A percentile compares a stretch with the other conserved stretches of the same genome.
These are phyloP conservation scores for Fragaria vesca DNA, from an alignment of 306 rosid genomes.

Conservation along the genomic window DNA sequence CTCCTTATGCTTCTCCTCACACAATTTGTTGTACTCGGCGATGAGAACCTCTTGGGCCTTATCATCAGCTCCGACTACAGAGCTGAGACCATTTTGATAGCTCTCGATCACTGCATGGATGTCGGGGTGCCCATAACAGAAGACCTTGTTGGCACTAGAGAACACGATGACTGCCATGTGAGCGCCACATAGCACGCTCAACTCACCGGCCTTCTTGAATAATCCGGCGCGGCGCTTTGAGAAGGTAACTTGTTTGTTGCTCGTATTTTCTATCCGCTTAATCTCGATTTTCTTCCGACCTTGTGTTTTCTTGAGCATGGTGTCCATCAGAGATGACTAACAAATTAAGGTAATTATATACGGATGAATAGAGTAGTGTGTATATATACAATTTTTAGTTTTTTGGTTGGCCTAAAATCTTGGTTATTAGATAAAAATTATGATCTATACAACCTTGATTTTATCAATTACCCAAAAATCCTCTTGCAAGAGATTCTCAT, in stretches of 20 bases:
- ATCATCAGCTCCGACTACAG: background rate
- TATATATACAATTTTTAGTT: background rate
- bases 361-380: background rate
- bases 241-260: slow-evolving; percentile 15
- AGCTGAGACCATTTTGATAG: background rate
- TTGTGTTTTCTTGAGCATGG: slow-evolving; percentile 7
- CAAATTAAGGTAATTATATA: background rate
- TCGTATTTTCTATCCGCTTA: slow-evolving; percentile 1
- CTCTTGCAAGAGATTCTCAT: background rate
- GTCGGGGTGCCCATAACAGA: slow-evolving; percentile 10
- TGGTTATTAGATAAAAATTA: background rate
- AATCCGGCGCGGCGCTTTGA: slow-evolving; percentile 6
- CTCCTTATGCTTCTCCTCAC: background rate
- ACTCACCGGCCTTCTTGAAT: slow-evolving; percentile 12
- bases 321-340: background rate
- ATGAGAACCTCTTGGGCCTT: background rate
- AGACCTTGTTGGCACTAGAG: slow-evolving; percentile 4
- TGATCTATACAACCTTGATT: background rate
- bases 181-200: slow-evolving; percentile 11
- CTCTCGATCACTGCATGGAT: background rate
- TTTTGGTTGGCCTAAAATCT: background rate
- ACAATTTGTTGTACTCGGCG: slow-evolving; percentile 5
- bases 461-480: background rate
- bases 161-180: background rate
- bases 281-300: slow-evolving; percentile 8